Base-by-base conservation (phyloP, 768 basidiomycete genomes). In the Leccinum pellstonianum region DNA sequence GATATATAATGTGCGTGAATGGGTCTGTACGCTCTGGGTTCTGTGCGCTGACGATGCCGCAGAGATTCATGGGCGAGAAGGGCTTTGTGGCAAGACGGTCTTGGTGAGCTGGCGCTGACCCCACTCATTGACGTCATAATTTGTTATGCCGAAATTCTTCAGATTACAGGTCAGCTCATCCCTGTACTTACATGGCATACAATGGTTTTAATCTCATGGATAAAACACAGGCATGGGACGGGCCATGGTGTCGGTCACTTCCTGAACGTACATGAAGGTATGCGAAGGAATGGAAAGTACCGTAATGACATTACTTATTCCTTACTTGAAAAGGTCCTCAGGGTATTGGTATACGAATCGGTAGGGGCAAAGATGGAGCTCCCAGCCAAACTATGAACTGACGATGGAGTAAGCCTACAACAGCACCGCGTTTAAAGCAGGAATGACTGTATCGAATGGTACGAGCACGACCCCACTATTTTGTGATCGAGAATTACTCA, bases 211-310 rank as follows among this genome's bases (percentile, higher is more conserved):
- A 61, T 37, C 15, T 43, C 55, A 55, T 48, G 63, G 57, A 47
- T 35, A 33, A 38, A 37, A 62, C 46, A 7, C 55, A 89, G 93
- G 60, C 95, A 97, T 62, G 91, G 93, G 5, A 97, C 95, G 19
- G 94, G 94, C 0, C 96, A 98, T 66, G 96, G 97, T 35, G 90
- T 99, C 33, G 96, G 96, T 0, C 88, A 91, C 64, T 98, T 90
- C 77, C 75, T 98, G 56, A 97, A 97, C 61, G 95, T 98, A 0
- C 95, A 98, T 67, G 95, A 98, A 81, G 80, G 78, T 77, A 60
- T 37, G 41, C 59, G 10, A 29, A 35, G 8, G 27, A 27, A 33
- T 38, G 0, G n/a, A 53, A 37, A 58, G 15, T 3, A 6, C 15
- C 14, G 9, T 15, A 29, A 12, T 17, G 9, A 11, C 3, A n/a